These are phyloP conservation scores for Alopecurus myosuroides DNA, from an alignment of 176 grass and related monocot genomes.

Conservation along the genomic window DNA sequence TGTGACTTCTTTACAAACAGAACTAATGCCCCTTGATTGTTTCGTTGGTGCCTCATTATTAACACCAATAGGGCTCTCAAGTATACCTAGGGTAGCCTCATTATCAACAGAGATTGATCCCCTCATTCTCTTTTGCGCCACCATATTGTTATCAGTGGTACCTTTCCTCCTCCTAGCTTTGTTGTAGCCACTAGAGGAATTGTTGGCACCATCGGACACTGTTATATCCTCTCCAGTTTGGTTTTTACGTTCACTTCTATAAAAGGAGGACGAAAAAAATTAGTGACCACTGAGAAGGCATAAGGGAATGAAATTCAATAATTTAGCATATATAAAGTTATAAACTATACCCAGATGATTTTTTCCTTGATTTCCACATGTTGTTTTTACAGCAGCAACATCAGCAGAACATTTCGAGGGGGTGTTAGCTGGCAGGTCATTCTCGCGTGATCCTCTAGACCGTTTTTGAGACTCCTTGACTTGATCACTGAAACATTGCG, in stretches of 20 bases:
- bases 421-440: no score
- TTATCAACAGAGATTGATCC: conserved; percentile 20
- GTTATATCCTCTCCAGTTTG: conserved; percentile 1
- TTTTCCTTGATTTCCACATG: conserved; percentile 3
- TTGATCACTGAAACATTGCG: conserved; percentile 13
- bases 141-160: conserved; percentile 13
- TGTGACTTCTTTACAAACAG: conserved; percentile 10
- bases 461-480: conserved; percentile 4
- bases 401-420: background rate
- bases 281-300: conserved; percentile 24
- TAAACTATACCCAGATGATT: conserved; percentile 12
- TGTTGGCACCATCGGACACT: conserved; percentile 15
- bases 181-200: conserved; percentile 1
- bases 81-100: background rate
- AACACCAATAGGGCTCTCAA: background rate
- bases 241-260: conserved; percentile 2
- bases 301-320: conserved; percentile 18
- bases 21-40: background rate
- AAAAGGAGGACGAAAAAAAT: conserved; percentile 8
- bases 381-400: background rate
- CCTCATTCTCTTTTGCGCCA: conserved; percentile 15
- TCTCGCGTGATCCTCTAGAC: conserved; percentile 23
- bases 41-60: background rate
- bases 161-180: conserved; percentile 33
- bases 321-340: background rate